Base-by-base conservation (phyloP, 768 basidiomycete species). In the Wakefieldia striispora region DNA sequence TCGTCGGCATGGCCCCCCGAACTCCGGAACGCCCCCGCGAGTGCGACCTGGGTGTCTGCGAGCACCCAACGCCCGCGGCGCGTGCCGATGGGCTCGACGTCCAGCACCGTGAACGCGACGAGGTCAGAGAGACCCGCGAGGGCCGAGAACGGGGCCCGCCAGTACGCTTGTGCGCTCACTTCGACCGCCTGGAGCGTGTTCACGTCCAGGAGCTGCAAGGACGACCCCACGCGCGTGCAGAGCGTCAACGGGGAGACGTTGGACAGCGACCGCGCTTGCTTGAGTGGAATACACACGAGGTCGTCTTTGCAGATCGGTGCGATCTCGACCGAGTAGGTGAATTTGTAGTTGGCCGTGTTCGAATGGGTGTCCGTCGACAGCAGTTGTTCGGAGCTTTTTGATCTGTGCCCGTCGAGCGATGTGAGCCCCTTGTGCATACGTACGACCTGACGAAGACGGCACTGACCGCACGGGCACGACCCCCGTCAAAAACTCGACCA, bases 261-360 rank as follows among this genome's bases (percentile, higher is more conserved):
- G 64, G 86, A 83, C 49, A 95, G 73, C 16, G 82, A 72, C 9
- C 86, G 84, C 0, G 97, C 94, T 57, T 86, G 84, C 62, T 91
- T 91, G 11, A 73, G 68, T 3, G 94, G 91, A 31, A 99, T 76
- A 65, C 90, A 92, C 19, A 98, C 88, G 23, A 99, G 81, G 70
- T 99, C 97, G 65, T 98, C 97, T 67, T 97, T 97, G 76, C 97
- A 99, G 48, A 99, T 83, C 0, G 97, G 94, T 4, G 88, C 82
- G 63, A 99, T 97, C 71, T 98, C 95, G 57, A 98, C 90, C 5
- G 95, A 97, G 75, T 92, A 98, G 5, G 94, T 93, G 70, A 90
- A 95, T 71, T 95, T 98, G 79, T 90, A 97, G 71, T 91, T 97
- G 29, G 95, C 89, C 4, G 94, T 97, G 56, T 81, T 82, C 41